phyloP scores from a whole-genome alignment of 495 filamentous ascomycete genomes.

The Talaromyces borbonicus region DNA sequence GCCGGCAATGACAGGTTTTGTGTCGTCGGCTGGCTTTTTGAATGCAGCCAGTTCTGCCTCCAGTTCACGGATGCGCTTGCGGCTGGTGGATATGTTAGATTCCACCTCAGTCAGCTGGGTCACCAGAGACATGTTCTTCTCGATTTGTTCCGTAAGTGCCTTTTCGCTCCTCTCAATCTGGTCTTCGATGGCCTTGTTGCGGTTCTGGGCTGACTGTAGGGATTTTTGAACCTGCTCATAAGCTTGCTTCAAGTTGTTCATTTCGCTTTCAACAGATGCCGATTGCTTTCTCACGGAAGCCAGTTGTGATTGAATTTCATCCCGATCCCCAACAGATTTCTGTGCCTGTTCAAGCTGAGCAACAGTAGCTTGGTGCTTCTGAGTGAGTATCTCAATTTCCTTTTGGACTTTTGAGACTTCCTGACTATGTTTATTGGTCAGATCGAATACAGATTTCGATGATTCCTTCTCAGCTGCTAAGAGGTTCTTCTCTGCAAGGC shows the following conservation, averaged over 20 bases:
- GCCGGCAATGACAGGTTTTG: constrained; percentile 4
- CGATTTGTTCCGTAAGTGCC: constrained; percentile 35
- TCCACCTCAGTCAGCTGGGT: constrained; percentile 36
- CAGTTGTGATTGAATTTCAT: constrained; percentile 24
- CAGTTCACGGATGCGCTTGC: constrained; percentile 34
- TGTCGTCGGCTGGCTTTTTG: constrained; percentile 23
- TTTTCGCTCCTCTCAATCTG: constrained; percentile 27
- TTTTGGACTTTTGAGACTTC: constrained; percentile 24
- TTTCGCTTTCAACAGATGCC: constrained; percentile 24
- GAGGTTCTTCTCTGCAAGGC: constrained; percentile 22
- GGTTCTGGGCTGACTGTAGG: constrained; percentile 22
- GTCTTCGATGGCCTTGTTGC: constrained; percentile 27
- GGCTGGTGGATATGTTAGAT: constrained; percentile 26
- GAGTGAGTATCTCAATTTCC: constrained; percentile 22
- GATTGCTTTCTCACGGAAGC: constrained; percentile 26
- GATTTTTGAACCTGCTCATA: constrained; percentile 20
- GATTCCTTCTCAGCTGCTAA: constrained; percentile 20
- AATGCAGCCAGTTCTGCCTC: constrained; percentile 35
- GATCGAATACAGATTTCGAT: constrained; percentile 17
- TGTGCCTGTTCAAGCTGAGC: constrained; percentile 27
- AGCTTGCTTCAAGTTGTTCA: constrained; percentile 24
- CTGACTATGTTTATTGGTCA: constrained; percentile 22
- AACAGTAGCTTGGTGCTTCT: constrained; percentile 22
- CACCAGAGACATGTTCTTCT: constrained; percentile 40
- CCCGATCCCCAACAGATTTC: constrained; percentile 20